These are phyloP conservation scores for Nidularia sp. DNA, from an alignment of 768 basidiomycete genomes.

Conservation along the genomic window DNA sequence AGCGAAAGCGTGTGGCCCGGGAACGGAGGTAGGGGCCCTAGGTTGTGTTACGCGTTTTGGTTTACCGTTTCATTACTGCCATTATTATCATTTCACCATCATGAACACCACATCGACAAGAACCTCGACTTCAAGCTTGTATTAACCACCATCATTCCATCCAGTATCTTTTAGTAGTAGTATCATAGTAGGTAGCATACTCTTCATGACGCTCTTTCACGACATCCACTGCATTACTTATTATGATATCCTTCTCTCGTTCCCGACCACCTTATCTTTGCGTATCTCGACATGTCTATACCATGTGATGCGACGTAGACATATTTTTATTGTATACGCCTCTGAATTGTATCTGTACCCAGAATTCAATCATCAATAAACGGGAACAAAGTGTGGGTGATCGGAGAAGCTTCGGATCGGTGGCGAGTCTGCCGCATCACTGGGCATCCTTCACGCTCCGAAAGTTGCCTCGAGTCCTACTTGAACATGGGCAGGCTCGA, in stretches of 20 bases:
- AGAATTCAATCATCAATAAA: too few species aligned
- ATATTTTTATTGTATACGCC: too few species aligned
- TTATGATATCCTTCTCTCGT: neutral
- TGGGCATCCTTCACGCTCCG: too few species aligned
- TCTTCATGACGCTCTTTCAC: neutral
- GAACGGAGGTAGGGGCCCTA: neutral
- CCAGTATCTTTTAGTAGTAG: constrained; percentile 1
- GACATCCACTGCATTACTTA: neutral
- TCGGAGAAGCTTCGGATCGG: too few species aligned
- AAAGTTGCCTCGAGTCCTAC: too few species aligned
- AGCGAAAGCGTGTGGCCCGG: constrained; percentile 64
- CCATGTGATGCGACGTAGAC: too few species aligned
- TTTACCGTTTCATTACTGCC: neutral
- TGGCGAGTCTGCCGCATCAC: too few species aligned
- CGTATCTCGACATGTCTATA: too few species aligned
- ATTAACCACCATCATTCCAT: constrained; percentile 2
- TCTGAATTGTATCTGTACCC: too few species aligned
- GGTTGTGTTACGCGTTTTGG: neutral
- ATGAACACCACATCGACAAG: neutral
- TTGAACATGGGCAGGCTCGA: too few species aligned
- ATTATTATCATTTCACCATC: constrained; percentile 1
- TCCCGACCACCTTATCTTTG: too few species aligned
- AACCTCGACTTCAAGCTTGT: neutral
- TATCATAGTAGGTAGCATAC: neutral
- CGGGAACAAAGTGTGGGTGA: too few species aligned